Conservation (phyloP, 2,329 filamentous ascomycete genomes). For the Septoria linicola region DNA sequence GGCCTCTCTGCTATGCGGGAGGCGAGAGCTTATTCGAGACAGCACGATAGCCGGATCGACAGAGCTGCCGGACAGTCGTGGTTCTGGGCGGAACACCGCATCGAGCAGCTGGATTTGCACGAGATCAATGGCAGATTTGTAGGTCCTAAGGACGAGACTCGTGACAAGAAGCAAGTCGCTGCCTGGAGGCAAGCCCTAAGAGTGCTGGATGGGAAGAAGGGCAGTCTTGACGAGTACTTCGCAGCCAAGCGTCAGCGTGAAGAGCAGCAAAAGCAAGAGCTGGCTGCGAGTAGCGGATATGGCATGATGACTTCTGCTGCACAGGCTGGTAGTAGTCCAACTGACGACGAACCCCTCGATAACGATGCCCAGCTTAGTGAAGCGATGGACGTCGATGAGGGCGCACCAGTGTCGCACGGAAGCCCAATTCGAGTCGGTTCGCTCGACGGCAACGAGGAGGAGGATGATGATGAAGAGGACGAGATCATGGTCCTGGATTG, state of each 20-base stretch:
- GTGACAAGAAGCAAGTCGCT: conserved; percentile 24
- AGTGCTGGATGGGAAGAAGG: conserved; percentile 32
- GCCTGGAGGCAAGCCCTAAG: conserved; percentile 32
- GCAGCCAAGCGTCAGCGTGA: conserved; percentile 26
- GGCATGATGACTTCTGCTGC: conserved; percentile 21
- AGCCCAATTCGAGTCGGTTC: background rate
- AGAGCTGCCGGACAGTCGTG: conserved; percentile 44
- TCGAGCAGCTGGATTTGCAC: conserved; percentile 55
- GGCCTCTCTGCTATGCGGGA: conserved; percentile 50
- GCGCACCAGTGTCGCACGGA: background rate
- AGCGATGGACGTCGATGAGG: conserved; percentile 11
- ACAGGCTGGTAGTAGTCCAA: conserved; percentile 15
- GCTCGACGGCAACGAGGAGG: background rate
- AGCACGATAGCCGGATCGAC: conserved; percentile 51
- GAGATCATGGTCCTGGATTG: background rate
- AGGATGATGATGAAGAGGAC: background rate
- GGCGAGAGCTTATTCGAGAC: conserved; percentile 49
- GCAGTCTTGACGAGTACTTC: conserved; percentile 29
- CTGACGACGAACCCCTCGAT: conserved; percentile 13
- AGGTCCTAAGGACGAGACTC: conserved; percentile 22
- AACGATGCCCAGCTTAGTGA: background rate
- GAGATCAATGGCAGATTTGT: conserved; percentile 25
- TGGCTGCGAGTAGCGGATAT: conserved; percentile 9
- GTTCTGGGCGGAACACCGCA: conserved; percentile 59
- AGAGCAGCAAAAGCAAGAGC: conserved; percentile 17